phyloP scores from a whole-genome alignment of 2,329 filamentous ascomycete genomes.

The Aspergillus ibericus region DNA sequence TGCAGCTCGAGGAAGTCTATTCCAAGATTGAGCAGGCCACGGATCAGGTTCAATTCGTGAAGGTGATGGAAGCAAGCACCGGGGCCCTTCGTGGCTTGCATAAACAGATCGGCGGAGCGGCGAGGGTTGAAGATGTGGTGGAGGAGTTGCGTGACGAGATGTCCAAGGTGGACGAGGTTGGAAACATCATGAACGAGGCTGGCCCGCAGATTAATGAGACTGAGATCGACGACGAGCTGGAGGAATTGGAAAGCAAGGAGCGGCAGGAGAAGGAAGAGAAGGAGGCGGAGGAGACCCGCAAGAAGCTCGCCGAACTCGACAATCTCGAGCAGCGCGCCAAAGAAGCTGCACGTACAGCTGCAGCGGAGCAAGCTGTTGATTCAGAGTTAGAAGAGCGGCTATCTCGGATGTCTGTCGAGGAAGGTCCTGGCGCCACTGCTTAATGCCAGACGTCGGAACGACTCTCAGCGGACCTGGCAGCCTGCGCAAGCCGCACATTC shows the following conservation, averaged over 20 bases:
- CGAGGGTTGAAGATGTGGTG: conserved; percentile 73
- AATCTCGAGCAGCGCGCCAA: conserved; percentile 44
- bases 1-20: conserved; percentile 80
- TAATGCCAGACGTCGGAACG: conserved; percentile 16
- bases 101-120: conserved; percentile 71
- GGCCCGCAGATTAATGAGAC: conserved; percentile 66
- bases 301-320: conserved; percentile 51
- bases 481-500: background rate
- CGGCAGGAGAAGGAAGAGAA: conserved; percentile 49
- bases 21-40: conserved; percentile 80
- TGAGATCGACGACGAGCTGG: conserved; percentile 86
- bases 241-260: conserved; percentile 67
- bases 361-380: conserved; percentile 29
- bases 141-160: conserved; percentile 77
- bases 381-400: conserved; percentile 39
- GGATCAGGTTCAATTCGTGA: conserved; percentile 79
- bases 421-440: conserved; percentile 25
- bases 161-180: conserved; percentile 77
- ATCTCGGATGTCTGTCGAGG: conserved; percentile 44
- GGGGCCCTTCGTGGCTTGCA: conserved; percentile 73
- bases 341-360: conserved; percentile 37
- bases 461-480: background rate
- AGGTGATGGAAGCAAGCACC: conserved; percentile 76
- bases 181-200: conserved; percentile 70
- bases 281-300: conserved; percentile 51